Conservation (phyloP, 257 asterid genomes). For the Phtheirospermum japonicum region DNA sequence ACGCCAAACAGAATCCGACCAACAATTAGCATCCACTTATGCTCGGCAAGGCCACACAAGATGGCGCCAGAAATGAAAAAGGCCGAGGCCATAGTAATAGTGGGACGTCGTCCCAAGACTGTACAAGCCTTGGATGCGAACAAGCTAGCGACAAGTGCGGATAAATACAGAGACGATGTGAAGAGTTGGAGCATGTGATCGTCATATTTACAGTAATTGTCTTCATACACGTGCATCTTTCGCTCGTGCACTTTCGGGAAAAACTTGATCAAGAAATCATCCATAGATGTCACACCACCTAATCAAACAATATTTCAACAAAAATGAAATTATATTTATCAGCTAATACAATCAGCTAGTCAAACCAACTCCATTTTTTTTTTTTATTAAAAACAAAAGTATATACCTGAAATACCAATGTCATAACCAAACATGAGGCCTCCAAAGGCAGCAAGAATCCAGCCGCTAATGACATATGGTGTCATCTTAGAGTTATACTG, state of each 20-base stretch:
- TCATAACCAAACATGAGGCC: slow-evolving; percentile 43
- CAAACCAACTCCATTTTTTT: too few relatives aligned
- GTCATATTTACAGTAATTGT: slow-evolving; percentile 67
- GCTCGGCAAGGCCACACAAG: slow-evolving; percentile 40
- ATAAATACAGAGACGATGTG: slow-evolving; percentile 65
- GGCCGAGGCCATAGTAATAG: slow-evolving; percentile 46
- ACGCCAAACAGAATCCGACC: slow-evolving; percentile 67
- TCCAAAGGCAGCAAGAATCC: slow-evolving; percentile 42
- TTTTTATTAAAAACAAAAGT: not conserved
- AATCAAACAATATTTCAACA: not conserved
- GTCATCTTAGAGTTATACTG: slow-evolving; percentile 27
- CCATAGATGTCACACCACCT: slow-evolving; percentile 82
- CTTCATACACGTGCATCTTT: slow-evolving; percentile 41
- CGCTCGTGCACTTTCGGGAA: slow-evolving; percentile 50
- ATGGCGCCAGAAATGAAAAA: slow-evolving; percentile 51
- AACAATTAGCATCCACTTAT: slow-evolving; percentile 44
- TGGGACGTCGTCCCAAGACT: slow-evolving; percentile 47
- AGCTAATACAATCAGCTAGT: too few relatives aligned
- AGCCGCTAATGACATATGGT: slow-evolving; percentile 28
- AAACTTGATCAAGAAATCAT: slow-evolving; percentile 58
- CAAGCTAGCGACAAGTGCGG: slow-evolving; percentile 63
- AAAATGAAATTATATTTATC: too few relatives aligned
- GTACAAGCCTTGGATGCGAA: slow-evolving; percentile 59
- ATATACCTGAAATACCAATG: slow-evolving; percentile 19
- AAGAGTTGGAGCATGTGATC: slow-evolving; percentile 63